Base-by-base conservation (phyloP, 495 filamentous ascomycete species). In the Gamarada debralockiae region DNA sequence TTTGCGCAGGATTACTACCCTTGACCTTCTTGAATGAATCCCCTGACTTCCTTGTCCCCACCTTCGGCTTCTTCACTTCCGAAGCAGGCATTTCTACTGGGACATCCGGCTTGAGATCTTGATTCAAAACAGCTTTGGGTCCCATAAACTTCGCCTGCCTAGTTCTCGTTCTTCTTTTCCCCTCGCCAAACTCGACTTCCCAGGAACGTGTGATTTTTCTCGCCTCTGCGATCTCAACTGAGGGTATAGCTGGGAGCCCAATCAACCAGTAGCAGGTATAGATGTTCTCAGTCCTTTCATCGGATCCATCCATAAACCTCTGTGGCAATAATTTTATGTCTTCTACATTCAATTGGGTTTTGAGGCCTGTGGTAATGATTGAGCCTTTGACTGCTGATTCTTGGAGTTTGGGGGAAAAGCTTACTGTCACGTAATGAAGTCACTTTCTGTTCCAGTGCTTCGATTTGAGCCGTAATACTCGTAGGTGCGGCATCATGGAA, bases 1-100 rank as follows among this genome's bases (percentile, higher is more conserved):
- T 20, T 25, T 55, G 27, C 10, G 20, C n/a, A 2, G 52, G 52
- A 18, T 49, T 55, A 20, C 52, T 55, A 1, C 52, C 52, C 48
- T 48, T 48, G 18, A 42, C 29, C 17, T 55, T 55, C 37, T 48
- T 55, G 36, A 55, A 49, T 5, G 37, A 40, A n/a, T 38, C 48
- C 25, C 27, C 17, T 8, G 48, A 4, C 14, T 14, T 31, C 36
- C 27, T 18, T 20, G 2, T 9, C 27, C 14, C 43, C 15, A 15
- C 23, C 15, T 27, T 27, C 8, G 22, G 22, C 24, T 24, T 17
- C 15, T 29, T 14, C 12, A 13, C 22, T 46, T 20, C 46, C 25
- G 5, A n/a, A 3, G 23, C 29, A 25, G 12, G 12, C 33, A 5
- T 20, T 18, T 6, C 46, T 49, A 18, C 3, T 12, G 24, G 46